A percentile compares a stretch with the other conserved stretches of the same genome.
These are phyloP conservation scores for Phytopythium chamaehyphon DNA, from an alignment of 352 stramenopile species.

Conservation along the genomic window DNA sequence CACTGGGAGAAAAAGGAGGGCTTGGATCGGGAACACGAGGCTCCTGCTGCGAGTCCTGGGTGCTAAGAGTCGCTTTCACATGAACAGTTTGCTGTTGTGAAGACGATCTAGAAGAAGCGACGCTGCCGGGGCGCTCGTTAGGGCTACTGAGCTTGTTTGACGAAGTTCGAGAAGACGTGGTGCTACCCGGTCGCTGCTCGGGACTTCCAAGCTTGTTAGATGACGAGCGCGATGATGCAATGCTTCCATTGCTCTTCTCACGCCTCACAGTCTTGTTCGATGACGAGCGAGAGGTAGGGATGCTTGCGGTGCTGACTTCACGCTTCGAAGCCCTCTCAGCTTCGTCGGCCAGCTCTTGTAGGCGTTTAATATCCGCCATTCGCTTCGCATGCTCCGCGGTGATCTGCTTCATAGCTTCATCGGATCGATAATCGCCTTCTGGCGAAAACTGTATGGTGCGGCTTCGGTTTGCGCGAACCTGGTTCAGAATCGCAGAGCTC, in stretches of 20 bases:
- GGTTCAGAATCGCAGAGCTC: conserved; percentile 34
- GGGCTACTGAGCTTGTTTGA: neutral
- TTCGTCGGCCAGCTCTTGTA: conserved; percentile 14
- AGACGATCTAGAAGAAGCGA: neutral
- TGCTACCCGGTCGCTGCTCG: conserved; percentile 1
- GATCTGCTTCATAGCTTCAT: conserved; percentile 25
- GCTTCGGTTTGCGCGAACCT: conserved; percentile 42
- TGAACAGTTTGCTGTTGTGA: neutral
- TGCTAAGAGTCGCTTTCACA: no score
- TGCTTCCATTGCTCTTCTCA: neutral
- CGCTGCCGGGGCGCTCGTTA: neutral
- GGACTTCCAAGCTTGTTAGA: conserved; percentile 1
- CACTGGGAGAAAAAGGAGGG: neutral
- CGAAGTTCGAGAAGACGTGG: neutral
- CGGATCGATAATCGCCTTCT: conserved; percentile 26
- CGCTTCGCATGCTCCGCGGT: conserved; percentile 41
- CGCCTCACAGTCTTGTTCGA: neutral
- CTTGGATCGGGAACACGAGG: no score
- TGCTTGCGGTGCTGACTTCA: neutral
- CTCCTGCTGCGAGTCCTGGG: no score
- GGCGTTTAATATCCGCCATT: conserved; percentile 36
- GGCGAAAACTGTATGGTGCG: conserved; percentile 33
- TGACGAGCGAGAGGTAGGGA: conserved; percentile 1
- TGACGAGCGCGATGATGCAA: conserved; percentile 1
- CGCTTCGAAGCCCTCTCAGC: neutral